These are phyloP conservation scores for Talaromyces funiculosus DNA, from an alignment of 2,329 filamentous ascomycete genomes.

Conservation along the genomic window DNA sequence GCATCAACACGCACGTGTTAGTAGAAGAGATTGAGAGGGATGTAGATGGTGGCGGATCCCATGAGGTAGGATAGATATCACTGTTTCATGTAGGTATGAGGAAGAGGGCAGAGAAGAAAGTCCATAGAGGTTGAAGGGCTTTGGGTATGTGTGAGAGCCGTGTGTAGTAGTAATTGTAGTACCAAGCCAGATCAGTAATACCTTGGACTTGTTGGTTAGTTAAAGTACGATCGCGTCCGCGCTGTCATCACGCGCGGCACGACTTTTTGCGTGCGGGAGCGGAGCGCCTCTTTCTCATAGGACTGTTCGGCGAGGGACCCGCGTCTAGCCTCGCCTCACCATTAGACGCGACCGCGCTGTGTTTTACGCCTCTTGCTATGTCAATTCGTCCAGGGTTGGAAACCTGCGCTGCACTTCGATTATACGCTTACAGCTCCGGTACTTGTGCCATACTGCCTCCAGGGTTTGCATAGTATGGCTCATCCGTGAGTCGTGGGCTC, in stretches of 20 bases:
- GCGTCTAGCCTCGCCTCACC: not conserved
- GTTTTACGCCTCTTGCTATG: not conserved
- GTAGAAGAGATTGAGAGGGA: not conserved
- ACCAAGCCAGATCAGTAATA: not conserved
- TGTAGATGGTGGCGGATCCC: not conserved
- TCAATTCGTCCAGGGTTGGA: no score
- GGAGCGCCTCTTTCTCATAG: slow-evolving; percentile 1
- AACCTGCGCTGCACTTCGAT: no score
- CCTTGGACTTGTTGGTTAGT: not conserved
- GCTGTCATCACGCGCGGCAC: slow-evolving; percentile 1
- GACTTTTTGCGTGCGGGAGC: not conserved
- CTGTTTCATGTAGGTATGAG: not conserved
- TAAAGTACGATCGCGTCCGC: not conserved
- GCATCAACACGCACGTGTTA: not conserved
- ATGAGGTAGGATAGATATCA: not conserved
- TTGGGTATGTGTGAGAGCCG: not conserved
- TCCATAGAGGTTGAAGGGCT: not conserved
- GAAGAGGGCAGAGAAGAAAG: not conserved
- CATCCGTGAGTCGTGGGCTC: not conserved
- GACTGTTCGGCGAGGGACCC: not conserved
- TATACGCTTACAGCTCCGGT: no score
- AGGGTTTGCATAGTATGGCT: not conserved
- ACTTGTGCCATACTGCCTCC: no score
- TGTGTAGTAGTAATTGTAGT: not conserved
- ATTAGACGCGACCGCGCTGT: slow-evolving; percentile 1